Evolutionary conservation across 768 basidiomycete species (phyloP), one percentile per base, ranked within the genome.

Genomic region (Trametes coccinea): DNA sequence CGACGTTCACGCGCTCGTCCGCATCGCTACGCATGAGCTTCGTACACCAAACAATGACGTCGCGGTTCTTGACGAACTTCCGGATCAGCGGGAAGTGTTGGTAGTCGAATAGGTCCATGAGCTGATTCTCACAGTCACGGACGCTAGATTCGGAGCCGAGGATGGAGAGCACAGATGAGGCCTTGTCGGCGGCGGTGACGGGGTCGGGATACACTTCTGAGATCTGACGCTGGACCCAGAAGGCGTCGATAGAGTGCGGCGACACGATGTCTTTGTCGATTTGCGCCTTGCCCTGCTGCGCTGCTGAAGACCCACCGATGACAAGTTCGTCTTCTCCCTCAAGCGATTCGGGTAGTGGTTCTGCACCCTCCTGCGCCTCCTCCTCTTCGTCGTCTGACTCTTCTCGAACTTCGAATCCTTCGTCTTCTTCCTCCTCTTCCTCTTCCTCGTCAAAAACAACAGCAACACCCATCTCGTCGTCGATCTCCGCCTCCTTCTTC

Each of bases 391-490:
- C 86, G 48, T 92, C 92, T 2, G 85, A 85, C 65, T 90, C 92
- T 0, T 94, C 91, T 9, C 84, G 81, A 55, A 98, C 84, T 72
- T 97, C 95, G 66, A 81, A 98, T 0, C 88, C 90, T 65, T 92
- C 92, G 0, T 92, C 93, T 17, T 95, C 93, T 2, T 95, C 94
- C 27, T 83, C 93, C 27, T 97, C 95, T 68, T 93, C 88, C 65
- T 97, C 96, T 60, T 98, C 97, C 70, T 98, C 96, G 66, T 98
- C 95, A 61, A 98, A 98, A 5, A 98, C 89, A 7, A 99, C 95
- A 0, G 96, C 96, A 1, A 99, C 96, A n/a, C 96, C 95, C 46
- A 92, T 87, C 67, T 96, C 95, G 61, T 95, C 95, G 65, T 98
- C 96, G 67, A 98, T 94, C 74, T 90, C 93, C 2, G 86, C 92